A percentile compares a stretch with the other conserved stretches of the same genome.
Evolutionary conservation across 345 rosid genomes (phyloP).

Genomic region (Firmiana major): DNA sequence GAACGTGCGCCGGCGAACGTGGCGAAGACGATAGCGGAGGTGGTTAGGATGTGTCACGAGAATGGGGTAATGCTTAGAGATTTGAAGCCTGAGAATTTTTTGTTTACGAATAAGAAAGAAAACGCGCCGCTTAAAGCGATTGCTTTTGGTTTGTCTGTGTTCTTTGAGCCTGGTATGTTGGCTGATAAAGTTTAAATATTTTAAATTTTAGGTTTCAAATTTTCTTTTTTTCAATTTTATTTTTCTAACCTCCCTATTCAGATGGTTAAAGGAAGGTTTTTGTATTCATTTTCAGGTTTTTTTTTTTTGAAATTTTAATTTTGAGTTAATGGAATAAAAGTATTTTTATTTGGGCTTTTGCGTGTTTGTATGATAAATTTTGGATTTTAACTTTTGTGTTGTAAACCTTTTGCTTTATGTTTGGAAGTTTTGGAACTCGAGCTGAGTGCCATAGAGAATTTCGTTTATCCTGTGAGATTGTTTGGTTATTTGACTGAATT

Average conservation of each 20-base stretch:
- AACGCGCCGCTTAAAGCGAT: slow-evolving; percentile 73
- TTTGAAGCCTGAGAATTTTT: slow-evolving; percentile 92
- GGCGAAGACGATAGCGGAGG: slow-evolving; percentile 79
- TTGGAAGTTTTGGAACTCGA: neutral
- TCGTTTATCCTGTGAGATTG: neutral
- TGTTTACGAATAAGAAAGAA: slow-evolving; percentile 91
- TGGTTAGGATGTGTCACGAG: slow-evolving; percentile 85
- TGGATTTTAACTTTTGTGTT: neutral
- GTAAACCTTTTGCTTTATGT: neutral
- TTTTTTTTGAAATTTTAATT: neutral
- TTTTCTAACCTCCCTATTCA: neutral
- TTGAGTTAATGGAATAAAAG: neutral
- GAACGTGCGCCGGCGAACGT: slow-evolving; percentile 89
- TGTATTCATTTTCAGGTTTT: neutral
- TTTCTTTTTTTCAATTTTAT: neutral
- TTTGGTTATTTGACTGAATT: neutral
- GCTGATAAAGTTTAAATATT: neutral
- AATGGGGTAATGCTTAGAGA: slow-evolving; percentile 95
- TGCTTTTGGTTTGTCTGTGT: slow-evolving; percentile 89
- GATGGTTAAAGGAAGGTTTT: neutral
- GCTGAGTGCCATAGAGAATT: neutral
- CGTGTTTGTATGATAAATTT: neutral
- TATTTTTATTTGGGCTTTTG: neutral
- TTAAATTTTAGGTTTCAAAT: neutral
- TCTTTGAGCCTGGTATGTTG: slow-evolving; percentile 79